Base-by-base conservation (phyloP, 345 rosid species). In the Cardiospermum halicacabum region DNA sequence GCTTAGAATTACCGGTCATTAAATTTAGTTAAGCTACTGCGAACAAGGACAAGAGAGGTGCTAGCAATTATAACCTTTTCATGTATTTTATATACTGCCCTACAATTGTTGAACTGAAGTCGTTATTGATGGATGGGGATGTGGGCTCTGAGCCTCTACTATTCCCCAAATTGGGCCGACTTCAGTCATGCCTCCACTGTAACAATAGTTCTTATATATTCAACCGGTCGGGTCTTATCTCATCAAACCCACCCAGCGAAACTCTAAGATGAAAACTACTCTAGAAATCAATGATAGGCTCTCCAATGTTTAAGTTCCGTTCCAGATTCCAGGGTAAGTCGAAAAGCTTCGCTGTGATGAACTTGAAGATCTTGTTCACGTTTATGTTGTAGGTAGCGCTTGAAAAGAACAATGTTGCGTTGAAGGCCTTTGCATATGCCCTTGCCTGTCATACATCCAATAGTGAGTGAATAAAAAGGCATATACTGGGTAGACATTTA, bases 321-420 rank as follows among this genome's bases (percentile, higher is more conserved):
- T 88, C 97, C 67, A 89, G 81, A 0, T 82, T 77, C 96, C 96
- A 93, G 28, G 97, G 96, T 58, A 88, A 65, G 65, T 93, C 98
- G 25, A 93, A 90, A 50, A 93, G 82, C 80, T 88, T 90, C 1
- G 98, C 98, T 1, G 97, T 88, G 67, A 93, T 84, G 85, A 90
- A 93, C 77, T 93, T 90, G 78, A 93, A 90, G 71, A 93, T 81
- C 85, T 93, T 93, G 69, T 82, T 93, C 16, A 93, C 98, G 65
- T 93, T 93, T 54, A 93, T 93, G 78, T 90, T 93, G 74, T 93
- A 90, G 37, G 85, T 76, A 7, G 97, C 89, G 48, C 98, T 93
- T 28, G 97, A 93, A 71, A 93, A 93, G 84, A 93, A 93, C 31
- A 93, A 80, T 0, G 98, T 82, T 1, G 97, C 98, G 16, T 90